Conservation (phyloP, 192 early-diverging fungal species). For the Bifiguratus adelaidae region DNA sequence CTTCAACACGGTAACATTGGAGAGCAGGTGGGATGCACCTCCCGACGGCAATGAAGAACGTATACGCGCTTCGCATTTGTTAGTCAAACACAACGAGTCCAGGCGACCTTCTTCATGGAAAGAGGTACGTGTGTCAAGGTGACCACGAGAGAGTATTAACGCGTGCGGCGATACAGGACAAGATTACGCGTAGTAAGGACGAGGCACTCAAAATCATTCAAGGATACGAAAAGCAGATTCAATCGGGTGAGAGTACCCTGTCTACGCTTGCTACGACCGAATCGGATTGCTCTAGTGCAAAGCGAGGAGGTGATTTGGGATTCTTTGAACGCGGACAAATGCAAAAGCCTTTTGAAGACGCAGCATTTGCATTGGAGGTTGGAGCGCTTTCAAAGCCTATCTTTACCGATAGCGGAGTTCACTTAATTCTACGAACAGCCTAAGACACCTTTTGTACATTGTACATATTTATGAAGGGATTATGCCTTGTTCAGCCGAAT, state of each 20-base stretch:
- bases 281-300: conserved; percentile 91
- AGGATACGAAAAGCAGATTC: conserved; percentile 55
- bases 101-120: conserved; percentile 87
- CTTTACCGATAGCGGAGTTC: conserved; percentile 85
- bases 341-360: conserved; percentile 87
- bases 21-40: conserved; percentile 71
- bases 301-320: conserved; percentile 79
- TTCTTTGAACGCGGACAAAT: conserved; percentile 82
- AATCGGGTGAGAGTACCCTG: conserved; percentile 47
- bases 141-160: neutral
- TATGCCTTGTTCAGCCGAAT: too few relatives aligned
- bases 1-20: conserved; percentile 61
- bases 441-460: too few relatives aligned
- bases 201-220: conserved; percentile 69
- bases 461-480: too few relatives aligned
- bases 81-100: conserved; percentile 83
- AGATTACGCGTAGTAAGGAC: conserved; percentile 86
- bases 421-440: conserved; percentile 84
- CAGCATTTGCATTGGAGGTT: conserved; percentile 73
- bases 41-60: conserved; percentile 12
- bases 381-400: conserved; percentile 76
- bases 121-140: conserved; percentile 35
- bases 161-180: conserved; percentile 27
- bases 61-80: conserved; percentile 78
- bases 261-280: conserved; percentile 62